phyloP scores from a whole-genome alignment of 306 rosid species.

The Lagenaria siceraria region DNA sequence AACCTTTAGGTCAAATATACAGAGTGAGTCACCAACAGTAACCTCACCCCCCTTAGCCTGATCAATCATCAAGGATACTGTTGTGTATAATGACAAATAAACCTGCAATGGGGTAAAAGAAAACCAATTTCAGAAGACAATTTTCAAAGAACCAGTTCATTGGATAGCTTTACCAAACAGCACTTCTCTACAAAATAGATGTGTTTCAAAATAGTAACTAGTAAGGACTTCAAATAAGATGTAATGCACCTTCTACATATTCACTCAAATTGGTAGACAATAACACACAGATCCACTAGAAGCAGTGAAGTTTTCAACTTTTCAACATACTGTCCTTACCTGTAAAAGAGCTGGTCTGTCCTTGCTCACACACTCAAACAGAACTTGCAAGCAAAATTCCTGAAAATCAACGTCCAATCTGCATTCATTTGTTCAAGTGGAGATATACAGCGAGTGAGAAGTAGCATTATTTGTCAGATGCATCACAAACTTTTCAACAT shows the following conservation, averaged over 20 bases:
- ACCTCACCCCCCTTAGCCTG: slow-evolving; percentile 47
- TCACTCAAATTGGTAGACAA: not conserved
- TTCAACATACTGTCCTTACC: slow-evolving; percentile 26
- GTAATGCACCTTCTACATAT: not conserved
- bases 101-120: slow-evolving; percentile 37
- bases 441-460: too few relatives aligned
- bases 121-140: not conserved
- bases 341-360: slow-evolving; percentile 94
- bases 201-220: not conserved
- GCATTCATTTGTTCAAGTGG: slow-evolving; percentile 16
- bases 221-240: not conserved
- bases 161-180: not conserved
- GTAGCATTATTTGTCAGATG: too few relatives aligned
- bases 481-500: too few relatives aligned
- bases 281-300: not conserved
- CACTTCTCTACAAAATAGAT: not conserved
- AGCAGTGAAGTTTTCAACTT: not conserved
- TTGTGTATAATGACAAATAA: slow-evolving; percentile 74
- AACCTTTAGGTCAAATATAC: slow-evolving; percentile 69
- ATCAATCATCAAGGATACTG: slow-evolving; percentile 59
- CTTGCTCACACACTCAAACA: slow-evolving; percentile 96
- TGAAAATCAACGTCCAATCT: slow-evolving; percentile 83
- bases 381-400: slow-evolving; percentile 97
- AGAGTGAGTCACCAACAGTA: slow-evolving; percentile 59
- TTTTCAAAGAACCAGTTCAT: not conserved